Base-by-base conservation (phyloP, 305 asterid species). In the Caryopteris hybrid region DNA sequence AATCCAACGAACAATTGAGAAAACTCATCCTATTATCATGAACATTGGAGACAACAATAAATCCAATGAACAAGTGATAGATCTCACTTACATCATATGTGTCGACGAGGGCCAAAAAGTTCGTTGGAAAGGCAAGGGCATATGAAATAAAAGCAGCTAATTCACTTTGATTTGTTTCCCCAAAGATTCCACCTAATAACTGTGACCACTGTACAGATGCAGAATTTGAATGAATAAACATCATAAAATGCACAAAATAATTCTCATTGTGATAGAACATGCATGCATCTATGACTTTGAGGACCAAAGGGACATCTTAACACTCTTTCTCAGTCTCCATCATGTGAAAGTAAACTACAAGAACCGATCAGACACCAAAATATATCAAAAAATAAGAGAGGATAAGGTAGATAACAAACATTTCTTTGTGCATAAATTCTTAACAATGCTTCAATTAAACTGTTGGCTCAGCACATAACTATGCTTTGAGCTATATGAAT, bases 81-180 rank as follows among this genome's bases (percentile, higher is more conserved):
- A 38, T 66, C 65, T 36, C 52, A 78, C 97, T 86, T 87, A 88
- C 97, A 79, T 88, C 97, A 84, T 91, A 91, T 41, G 96, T 91
- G 85, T 91, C 97, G 57, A 88, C 97, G 34, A 91, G 92, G 75
- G 96, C 96, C 84, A 91, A 79, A 80, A 91, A 88, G 77, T 72
- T 78, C 64, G 76, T 64, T 11, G 97, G 97, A 58, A 91, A 91
- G 61, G 97, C 97, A 74, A 91, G 86, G 59, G 97, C 96, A 78
- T 91, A 91, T 2, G 93, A 91, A 68, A 56, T 70, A 74, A 91
- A 91, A 68, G 95, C 97, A 66, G 91, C 93, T 68, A 91, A 74
- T 71, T 91, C 97, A 75, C 96, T 91, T 76, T 81, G 89, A 78
- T 91, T 91, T 21, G 96, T 91, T 86, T 86, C 95, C 4, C 88